Evolutionary conservation across 2,329 filamentous ascomycete species (phyloP).

Genomic region (Aspergillus pseudoterreus): DNA sequence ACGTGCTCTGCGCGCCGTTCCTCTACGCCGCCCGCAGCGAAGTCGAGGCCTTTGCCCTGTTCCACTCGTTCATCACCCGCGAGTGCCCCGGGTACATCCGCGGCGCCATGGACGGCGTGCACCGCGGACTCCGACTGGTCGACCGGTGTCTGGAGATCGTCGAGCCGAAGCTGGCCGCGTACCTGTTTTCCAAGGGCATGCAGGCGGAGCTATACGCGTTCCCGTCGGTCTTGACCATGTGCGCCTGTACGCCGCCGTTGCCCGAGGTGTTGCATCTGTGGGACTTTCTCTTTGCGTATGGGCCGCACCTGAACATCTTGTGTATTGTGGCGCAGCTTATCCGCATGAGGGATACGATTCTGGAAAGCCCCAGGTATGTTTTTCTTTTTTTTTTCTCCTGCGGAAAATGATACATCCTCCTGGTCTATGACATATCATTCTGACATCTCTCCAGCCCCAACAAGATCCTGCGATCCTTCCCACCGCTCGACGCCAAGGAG

Average conservation of each 20-base stretch:
- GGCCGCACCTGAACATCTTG: slow-evolving; percentile 87
- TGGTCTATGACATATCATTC: not conserved
- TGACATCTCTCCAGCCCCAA: slow-evolving; percentile 64
- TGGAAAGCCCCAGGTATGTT: slow-evolving; percentile 74
- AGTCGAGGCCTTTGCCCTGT: slow-evolving; percentile 88
- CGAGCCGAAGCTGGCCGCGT: slow-evolving; percentile 79
- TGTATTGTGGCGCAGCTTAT: slow-evolving; percentile 96
- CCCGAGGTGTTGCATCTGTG: slow-evolving; percentile 90
- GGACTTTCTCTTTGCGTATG: slow-evolving; percentile 97
- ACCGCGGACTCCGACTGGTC: slow-evolving; percentile 83
- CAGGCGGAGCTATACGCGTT: slow-evolving; percentile 96
- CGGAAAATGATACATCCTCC: not conserved
- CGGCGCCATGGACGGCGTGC: slow-evolving; percentile 95
- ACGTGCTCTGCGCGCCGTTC: slow-evolving; percentile 92
- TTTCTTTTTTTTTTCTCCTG: not conserved
- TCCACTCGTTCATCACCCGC: slow-evolving; percentile 78
- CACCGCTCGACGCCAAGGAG: slow-evolving; percentile 74
- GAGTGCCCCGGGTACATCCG: slow-evolving; percentile 93
- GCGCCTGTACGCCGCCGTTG: slow-evolving; percentile 89
- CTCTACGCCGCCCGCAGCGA: slow-evolving; percentile 92
- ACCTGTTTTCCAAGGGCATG: slow-evolving; percentile 81
- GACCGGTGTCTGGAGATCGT: slow-evolving; percentile 90
- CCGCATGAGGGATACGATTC: slow-evolving; percentile 76
- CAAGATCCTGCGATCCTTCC: slow-evolving; percentile 83
- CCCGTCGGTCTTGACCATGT: slow-evolving; percentile 88